Percentiles rank a stretch among this genome's conserved stretches.
phyloP scores from a whole-genome alignment of 352 stramenopile species.

The Poterioochromonas sp. region DNA sequence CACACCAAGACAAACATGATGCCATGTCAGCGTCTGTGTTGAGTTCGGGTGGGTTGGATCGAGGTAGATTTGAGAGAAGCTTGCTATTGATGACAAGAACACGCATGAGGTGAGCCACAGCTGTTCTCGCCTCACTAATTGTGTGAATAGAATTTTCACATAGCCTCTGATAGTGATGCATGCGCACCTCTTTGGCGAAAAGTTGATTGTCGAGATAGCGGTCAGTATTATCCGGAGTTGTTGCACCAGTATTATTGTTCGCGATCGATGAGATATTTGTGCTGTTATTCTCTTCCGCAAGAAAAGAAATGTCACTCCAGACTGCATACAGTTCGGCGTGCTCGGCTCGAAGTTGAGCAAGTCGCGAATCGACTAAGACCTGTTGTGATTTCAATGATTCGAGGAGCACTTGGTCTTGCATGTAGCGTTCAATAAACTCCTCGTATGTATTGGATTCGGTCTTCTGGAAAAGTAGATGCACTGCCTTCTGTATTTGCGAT shows the following conservation, averaged over 20 bases:
- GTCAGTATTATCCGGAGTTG: not conserved
- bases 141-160: not conserved
- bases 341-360: not conserved
- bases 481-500: not conserved
- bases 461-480: not conserved
- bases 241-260: too few relatives aligned
- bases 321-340: not conserved
- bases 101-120: not conserved
- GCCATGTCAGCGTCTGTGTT: not conserved
- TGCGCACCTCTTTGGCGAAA: slow-evolving; percentile 6
- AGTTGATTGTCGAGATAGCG: slow-evolving; percentile 8
- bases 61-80: not conserved
- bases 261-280: not conserved
- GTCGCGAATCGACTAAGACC: not conserved
- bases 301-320: not conserved
- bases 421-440: not conserved
- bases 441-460: not conserved
- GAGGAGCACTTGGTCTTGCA: not conserved
- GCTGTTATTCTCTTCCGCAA: not conserved
- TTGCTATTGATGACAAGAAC: not conserved
- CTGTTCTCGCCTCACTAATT: not conserved
- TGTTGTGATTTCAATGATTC: not conserved
- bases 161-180: not conserved
- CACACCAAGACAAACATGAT: slow-evolving; percentile 16
- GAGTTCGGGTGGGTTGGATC: not conserved